Conservation (phyloP, 768 basidiomycete genomes). For the Polyporus arcularius region DNA sequence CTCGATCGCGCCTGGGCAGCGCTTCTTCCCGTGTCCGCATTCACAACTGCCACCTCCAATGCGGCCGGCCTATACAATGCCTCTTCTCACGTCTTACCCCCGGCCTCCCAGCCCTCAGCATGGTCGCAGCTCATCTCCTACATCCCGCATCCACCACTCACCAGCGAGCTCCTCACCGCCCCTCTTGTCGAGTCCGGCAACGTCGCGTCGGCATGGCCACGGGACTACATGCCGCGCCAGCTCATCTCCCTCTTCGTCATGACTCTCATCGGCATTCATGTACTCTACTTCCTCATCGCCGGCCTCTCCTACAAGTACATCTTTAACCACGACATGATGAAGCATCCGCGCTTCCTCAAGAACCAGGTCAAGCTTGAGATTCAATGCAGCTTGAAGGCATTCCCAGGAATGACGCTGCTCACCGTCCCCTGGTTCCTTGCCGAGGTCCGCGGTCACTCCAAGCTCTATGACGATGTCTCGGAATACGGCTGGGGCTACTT, state of each 20-base stretch:
- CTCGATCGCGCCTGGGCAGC: slow-evolving; percentile 82
- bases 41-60: slow-evolving; percentile 22
- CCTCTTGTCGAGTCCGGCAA: slow-evolving; percentile 26
- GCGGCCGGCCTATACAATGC: slow-evolving; percentile 25
- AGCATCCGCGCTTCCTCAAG: slow-evolving; percentile 90
- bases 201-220: slow-evolving; percentile 75
- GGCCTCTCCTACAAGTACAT: slow-evolving; percentile 78
- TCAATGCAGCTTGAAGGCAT: slow-evolving; percentile 65
- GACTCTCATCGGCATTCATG: slow-evolving; percentile 78
- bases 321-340: slow-evolving; percentile 96
- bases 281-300: slow-evolving; percentile 91
- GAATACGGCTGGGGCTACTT: slow-evolving; percentile 82
- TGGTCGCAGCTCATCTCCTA: slow-evolving; percentile 57
- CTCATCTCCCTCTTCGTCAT: slow-evolving; percentile 67
- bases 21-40: slow-evolving; percentile 57
- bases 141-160: slow-evolving; percentile 58
- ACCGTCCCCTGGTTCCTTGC: slow-evolving; percentile 94
- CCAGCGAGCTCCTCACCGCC: slow-evolving; percentile 35
- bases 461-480: slow-evolving; percentile 73
- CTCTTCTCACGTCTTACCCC: slow-evolving; percentile 41
- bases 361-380: slow-evolving; percentile 88
- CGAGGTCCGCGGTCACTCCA: slow-evolving; percentile 85
- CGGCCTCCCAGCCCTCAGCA: slow-evolving; percentile 38
- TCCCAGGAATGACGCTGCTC: slow-evolving; percentile 79
- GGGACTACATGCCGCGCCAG: slow-evolving; percentile 82